Conservation (phyloP, 495 filamentous ascomycete genomes). For the Tuber calosporum region DNA sequence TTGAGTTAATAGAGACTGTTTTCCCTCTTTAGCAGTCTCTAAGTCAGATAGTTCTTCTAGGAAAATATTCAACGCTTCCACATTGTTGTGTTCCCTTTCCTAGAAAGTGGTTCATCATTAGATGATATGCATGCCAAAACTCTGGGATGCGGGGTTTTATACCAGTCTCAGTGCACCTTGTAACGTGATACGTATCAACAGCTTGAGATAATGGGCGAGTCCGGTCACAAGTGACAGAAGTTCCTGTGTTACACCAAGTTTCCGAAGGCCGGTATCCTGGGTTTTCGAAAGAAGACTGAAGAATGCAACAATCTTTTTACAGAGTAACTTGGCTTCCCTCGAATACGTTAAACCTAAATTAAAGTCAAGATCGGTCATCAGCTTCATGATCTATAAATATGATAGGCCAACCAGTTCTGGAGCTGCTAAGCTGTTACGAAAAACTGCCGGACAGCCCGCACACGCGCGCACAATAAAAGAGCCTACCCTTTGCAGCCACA, state of each 20-base stretch:
- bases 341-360: conserved; percentile 72
- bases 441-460: neutral
- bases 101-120: conserved; percentile 33
- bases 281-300: conserved; percentile 89
- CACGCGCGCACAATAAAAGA: conserved; percentile 8
- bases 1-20: conserved; percentile 61
- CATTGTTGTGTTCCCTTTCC: conserved; percentile 69
- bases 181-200: conserved; percentile 91
- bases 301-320: conserved; percentile 99
- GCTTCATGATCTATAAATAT: conserved; percentile 26
- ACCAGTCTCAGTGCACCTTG: conserved; percentile 80
- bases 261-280: conserved; percentile 76
- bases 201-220: conserved; percentile 94
- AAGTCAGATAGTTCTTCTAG: conserved; percentile 70
- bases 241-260: conserved; percentile 95
- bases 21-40: conserved; percentile 62
- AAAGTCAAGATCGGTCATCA: conserved; percentile 38
- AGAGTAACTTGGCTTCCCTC: conserved; percentile 91
- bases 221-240: conserved; percentile 91
- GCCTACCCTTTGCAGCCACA: conserved; percentile 67
- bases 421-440: neutral
- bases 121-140: conserved; percentile 30
- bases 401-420: conserved; percentile 12
- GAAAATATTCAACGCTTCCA: conserved; percentile 70
- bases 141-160: conserved; percentile 37